These are phyloP conservation scores for Thraustochytrium aureum DNA, from an alignment of 352 stramenopile species.

Conservation along the genomic window DNA sequence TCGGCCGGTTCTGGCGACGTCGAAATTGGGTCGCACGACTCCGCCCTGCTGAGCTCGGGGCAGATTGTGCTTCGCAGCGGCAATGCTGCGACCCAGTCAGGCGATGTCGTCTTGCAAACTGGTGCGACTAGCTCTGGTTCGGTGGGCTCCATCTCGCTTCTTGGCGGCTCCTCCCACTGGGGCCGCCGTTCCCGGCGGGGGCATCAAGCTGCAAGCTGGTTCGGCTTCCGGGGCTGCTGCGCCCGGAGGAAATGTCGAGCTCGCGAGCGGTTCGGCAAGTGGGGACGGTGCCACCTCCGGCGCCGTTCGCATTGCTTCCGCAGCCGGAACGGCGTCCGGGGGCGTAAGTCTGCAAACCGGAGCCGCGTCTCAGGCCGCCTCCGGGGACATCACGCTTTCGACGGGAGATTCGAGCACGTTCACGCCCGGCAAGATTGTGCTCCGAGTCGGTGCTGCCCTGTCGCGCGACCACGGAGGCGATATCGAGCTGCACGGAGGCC, in stretches of 20 bases:
- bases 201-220: conserved; percentile 65
- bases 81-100: neutral
- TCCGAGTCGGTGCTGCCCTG: conserved; percentile 19
- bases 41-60: conserved; percentile 36
- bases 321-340: conserved; percentile 66
- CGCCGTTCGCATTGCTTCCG: conserved; percentile 61
- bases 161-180: conserved; percentile 45
- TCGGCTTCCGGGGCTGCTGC: conserved; percentile 57
- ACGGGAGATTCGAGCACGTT: conserved; percentile 49
- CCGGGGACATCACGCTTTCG: conserved; percentile 49
- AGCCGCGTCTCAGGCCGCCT: neutral
- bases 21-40: conserved; percentile 58
- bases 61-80: conserved; percentile 25
- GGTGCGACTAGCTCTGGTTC: conserved; percentile 10
- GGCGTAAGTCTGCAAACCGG: conserved; percentile 60
- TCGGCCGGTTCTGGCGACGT: conserved; percentile 65
- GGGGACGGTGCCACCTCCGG: conserved; percentile 60
- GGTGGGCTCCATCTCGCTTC: neutral
- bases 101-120: conserved; percentile 27
- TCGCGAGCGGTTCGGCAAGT: conserved; percentile 64
- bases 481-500: conserved; percentile 26
- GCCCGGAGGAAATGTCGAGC: conserved; percentile 64
- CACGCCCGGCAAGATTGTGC: conserved; percentile 37
- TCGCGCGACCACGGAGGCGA: conserved; percentile 5
- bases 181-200: conserved; percentile 59